Conservation (phyloP, 805 yeast species). For the Saccharomyces eubayanus region DNA sequence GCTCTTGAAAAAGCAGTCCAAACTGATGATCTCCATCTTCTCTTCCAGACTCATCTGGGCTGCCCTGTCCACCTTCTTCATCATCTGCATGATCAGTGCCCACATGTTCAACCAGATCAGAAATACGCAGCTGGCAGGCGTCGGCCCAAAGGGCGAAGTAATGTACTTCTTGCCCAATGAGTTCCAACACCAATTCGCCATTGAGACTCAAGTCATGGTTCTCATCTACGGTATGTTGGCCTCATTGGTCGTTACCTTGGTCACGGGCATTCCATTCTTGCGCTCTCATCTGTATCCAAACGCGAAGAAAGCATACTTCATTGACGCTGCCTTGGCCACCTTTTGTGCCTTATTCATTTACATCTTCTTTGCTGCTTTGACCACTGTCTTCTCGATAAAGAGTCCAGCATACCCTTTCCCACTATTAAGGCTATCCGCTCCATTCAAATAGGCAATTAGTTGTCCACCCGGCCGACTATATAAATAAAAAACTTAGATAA, state of each 20-base stretch:
- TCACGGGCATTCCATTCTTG: constrained; percentile 44
- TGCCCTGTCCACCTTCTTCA: constrained; percentile 46
- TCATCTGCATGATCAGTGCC: constrained; percentile 73
- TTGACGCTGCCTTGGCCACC: constrained; percentile 43
- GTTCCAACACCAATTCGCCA: constrained; percentile 70
- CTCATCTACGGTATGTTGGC: constrained; percentile 64
- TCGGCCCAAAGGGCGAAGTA: constrained; percentile 33
- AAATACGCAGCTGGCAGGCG: constrained; percentile 47
- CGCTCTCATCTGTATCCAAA: constrained; percentile 15
- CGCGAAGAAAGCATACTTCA: constrained; percentile 27
- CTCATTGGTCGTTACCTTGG: constrained; percentile 47
- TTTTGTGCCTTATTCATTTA: constrained; percentile 40
- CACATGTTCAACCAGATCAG: constrained; percentile 91
- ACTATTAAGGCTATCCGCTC: constrained; percentile 35
- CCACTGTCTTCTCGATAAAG: constrained; percentile 62
- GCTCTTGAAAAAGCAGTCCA: constrained; percentile 27
- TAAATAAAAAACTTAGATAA: not conserved
- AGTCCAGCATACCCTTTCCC: constrained; percentile 69
- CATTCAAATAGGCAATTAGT: constrained; percentile 7
- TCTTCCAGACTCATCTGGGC: constrained; percentile 65
- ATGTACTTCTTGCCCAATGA: constrained; percentile 52
- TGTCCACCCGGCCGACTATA: too few relatives aligned
- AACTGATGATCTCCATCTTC: constrained; percentile 34
- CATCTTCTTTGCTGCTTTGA: constrained; percentile 52
- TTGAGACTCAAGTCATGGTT: constrained; percentile 82